A percentile compares a stretch with the other conserved stretches of the same genome.
phyloP scores from a whole-genome alignment of 441 rosid genomes.

The Aquilaria agallochum region DNA sequence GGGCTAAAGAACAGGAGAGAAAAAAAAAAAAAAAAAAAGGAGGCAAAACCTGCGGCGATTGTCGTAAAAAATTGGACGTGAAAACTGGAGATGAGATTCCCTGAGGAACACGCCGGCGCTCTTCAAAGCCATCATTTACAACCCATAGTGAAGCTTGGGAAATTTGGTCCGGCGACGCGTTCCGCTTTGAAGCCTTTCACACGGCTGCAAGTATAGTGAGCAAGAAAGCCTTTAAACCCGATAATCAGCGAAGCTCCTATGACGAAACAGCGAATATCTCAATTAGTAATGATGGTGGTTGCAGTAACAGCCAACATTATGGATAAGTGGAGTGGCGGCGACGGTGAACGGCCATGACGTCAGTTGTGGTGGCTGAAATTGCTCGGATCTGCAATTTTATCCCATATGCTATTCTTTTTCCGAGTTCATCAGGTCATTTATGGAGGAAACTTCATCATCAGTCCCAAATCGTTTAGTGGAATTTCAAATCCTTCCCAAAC shows the following conservation, averaged over 20 bases:
- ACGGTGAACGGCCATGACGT: slow-evolving; percentile 4
- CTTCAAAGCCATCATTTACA: slow-evolving; percentile 34
- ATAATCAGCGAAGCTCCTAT: background rate
- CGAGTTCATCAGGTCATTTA: no score
- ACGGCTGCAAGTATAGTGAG: no score
- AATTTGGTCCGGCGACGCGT: no score
- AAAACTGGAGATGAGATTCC: slow-evolving; percentile 24
- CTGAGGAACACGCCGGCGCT: slow-evolving; percentile 29
- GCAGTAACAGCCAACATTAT: background rate
- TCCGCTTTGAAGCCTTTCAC: no score
- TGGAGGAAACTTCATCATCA: no score
- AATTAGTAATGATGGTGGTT: slow-evolving; percentile 20
- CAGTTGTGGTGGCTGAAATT: background rate
- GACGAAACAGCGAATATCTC: slow-evolving; percentile 9
- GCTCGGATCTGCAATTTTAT: background rate
- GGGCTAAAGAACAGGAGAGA: background rate
- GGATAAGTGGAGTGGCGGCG: slow-evolving; percentile 4
- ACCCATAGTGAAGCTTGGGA: background rate
- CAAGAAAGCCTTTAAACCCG: background rate
- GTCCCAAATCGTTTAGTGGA: no score
- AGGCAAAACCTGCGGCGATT: slow-evolving; percentile 34
- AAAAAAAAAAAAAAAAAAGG: background rate
- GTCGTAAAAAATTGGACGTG: slow-evolving; percentile 25
- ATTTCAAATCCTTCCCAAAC: no score
- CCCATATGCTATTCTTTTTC: no score